phyloP scores from a whole-genome alignment of 495 filamentous ascomycete species.

The Tuber umbilicatum region DNA sequence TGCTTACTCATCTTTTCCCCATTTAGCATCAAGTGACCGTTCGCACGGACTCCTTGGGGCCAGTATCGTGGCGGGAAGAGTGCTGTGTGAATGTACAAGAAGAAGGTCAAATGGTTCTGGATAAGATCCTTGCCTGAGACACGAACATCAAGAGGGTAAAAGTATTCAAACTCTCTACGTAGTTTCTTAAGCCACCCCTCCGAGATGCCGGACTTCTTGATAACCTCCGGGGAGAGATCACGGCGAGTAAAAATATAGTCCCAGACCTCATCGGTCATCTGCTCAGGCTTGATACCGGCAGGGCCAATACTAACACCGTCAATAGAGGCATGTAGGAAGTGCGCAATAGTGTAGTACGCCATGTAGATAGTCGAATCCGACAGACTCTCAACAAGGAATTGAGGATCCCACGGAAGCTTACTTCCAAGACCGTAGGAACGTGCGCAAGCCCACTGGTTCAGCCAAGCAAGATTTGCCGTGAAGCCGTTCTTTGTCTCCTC shows the following conservation, averaged over 20 bases:
- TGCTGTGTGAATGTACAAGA: slow-evolving; percentile 88
- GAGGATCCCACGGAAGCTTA: slow-evolving; percentile 88
- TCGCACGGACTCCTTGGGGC: slow-evolving; percentile 74
- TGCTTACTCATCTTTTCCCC: slow-evolving; percentile 96
- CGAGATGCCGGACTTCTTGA: slow-evolving; percentile 59
- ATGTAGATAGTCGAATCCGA: slow-evolving; percentile 91
- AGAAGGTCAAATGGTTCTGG: slow-evolving; percentile 89
- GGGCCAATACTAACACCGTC: slow-evolving; percentile 67
- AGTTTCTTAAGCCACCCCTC: slow-evolving; percentile 66
- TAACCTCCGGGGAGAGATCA: slow-evolving; percentile 58
- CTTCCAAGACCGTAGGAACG: slow-evolving; percentile 88
- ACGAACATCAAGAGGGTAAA: slow-evolving; percentile 84
- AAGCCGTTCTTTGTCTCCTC: slow-evolving; percentile 77
- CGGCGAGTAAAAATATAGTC: slow-evolving; percentile 72
- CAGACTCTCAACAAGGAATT: slow-evolving; percentile 87
- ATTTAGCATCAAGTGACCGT: slow-evolving; percentile 89
- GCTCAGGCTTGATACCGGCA: slow-evolving; percentile 61
- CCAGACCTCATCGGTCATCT: slow-evolving; percentile 96
- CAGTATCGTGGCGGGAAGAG: slow-evolving; percentile 81
- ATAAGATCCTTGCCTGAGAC: slow-evolving; percentile 82
- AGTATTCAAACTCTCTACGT: slow-evolving; percentile 90
- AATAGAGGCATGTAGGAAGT: slow-evolving; percentile 70
- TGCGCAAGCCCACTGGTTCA: slow-evolving; percentile 92
- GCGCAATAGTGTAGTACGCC: slow-evolving; percentile 93
- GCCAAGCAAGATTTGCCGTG: slow-evolving; percentile 76